These are phyloP conservation scores for Lentinula detonsa DNA, from an alignment of 768 basidiomycete genomes.

Conservation along the genomic window DNA sequence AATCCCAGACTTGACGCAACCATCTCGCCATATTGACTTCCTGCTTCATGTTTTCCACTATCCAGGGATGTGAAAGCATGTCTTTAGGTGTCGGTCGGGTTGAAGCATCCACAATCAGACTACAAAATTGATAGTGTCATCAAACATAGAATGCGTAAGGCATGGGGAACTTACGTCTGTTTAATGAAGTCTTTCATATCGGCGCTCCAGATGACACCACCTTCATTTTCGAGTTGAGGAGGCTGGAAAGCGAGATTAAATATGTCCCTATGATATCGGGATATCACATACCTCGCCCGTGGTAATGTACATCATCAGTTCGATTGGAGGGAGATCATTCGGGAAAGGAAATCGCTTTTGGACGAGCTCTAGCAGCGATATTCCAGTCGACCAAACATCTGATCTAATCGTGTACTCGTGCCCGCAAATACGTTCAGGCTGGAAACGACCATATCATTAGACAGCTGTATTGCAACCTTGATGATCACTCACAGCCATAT, in stretches of 20 bases:
- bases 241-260: conserved; percentile 40
- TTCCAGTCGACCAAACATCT: conserved; percentile 97
- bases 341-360: conserved; percentile 96
- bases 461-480: conserved; percentile 1
- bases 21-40: conserved; percentile 88
- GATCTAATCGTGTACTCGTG: conserved; percentile 90
- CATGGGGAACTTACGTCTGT: conserved; percentile 56
- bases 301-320: conserved; percentile 88
- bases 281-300: conserved; percentile 55
- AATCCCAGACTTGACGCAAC: conserved; percentile 82
- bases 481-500: conserved; percentile 85
- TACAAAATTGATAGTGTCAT: conserved; percentile 19
- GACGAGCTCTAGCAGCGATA: conserved; percentile 90
- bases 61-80: conserved; percentile 82
- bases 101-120: conserved; percentile 63
- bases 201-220: conserved; percentile 62
- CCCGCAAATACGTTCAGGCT: conserved; percentile 95
- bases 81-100: conserved; percentile 77
- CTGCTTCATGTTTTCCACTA: conserved; percentile 66
- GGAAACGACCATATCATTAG: conserved; percentile 6
- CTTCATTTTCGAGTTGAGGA: conserved; percentile 77
- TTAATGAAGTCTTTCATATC: conserved; percentile 92
- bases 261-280: not conserved
- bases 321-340: conserved; percentile 86
- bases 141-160: not conserved